These are phyloP conservation scores for Monosporozyma solicola DNA, from an alignment of 805 yeast species.

Conservation along the genomic window DNA sequence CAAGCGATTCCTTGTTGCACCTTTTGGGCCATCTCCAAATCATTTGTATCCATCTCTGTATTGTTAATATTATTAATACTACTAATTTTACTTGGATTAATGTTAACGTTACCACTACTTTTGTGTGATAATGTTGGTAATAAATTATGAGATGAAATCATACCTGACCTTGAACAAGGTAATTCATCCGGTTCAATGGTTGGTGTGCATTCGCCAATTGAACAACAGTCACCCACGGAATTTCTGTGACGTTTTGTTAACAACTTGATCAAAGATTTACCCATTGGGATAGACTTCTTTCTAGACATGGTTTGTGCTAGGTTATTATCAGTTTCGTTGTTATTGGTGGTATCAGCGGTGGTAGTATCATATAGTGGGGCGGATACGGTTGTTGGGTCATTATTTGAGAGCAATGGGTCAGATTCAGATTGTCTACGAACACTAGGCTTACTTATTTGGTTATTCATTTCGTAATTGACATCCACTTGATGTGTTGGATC, in stretches of 20 bases:
- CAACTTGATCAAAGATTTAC: conserved; percentile 1
- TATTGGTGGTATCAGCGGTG: neutral
- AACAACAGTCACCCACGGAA: conserved; percentile 4
- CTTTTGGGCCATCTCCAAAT: neutral
- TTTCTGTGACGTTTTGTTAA: conserved; percentile 1
- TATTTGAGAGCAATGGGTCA: neutral
- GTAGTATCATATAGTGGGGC: neutral
- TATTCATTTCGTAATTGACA: neutral
- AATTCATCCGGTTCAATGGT: conserved; percentile 1
- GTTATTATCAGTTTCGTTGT: neutral
- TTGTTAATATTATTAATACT: neutral
- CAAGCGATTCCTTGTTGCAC: conserved; percentile 15
- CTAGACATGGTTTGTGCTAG: neutral
- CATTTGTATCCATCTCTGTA: neutral
- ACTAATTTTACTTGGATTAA: neutral
- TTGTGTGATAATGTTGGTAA: neutral
- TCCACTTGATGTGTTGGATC: neutral
- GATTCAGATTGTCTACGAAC: neutral
- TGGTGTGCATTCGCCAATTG: conserved; percentile 3
- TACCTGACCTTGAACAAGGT: neutral
- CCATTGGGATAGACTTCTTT: neutral
- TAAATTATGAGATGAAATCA: neutral
- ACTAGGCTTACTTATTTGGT: neutral
- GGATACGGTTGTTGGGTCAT: neutral
- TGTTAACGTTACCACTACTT: neutral